Evolutionary conservation across 768 basidiomycete genomes (phyloP).

Genomic region (Tricholoma furcatifolium): DNA sequence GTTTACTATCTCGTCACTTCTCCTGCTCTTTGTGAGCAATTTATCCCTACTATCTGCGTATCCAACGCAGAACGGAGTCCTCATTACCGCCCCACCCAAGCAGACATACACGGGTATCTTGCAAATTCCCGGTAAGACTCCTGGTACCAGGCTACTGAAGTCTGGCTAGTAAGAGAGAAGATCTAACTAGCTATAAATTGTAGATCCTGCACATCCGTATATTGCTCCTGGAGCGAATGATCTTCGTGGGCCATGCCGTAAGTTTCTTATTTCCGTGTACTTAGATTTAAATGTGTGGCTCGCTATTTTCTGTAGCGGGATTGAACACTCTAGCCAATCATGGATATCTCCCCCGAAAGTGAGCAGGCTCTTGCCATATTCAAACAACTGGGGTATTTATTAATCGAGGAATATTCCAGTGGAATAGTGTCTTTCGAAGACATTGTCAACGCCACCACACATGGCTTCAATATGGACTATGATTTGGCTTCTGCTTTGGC

Average conservation of each 20-base stretch:
- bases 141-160: not conserved
- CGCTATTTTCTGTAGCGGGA: constrained; percentile 7
- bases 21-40: not conserved
- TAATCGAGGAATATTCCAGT: not conserved
- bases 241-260: constrained; percentile 16
- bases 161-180: too few relatives aligned
- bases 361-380: not conserved
- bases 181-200: not conserved
- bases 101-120: constrained; percentile 5
- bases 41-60: constrained; percentile 3
- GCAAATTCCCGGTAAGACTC: constrained; percentile 11
- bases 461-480: constrained; percentile 16
- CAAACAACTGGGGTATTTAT: not conserved
- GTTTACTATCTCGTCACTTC: too few relatives aligned
- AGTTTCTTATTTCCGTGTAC: not conserved
- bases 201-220: constrained; percentile 12
- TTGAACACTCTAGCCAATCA: constrained; percentile 17
- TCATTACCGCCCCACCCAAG: constrained; percentile 10
- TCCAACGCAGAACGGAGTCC: constrained; percentile 8
- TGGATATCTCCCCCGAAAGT: constrained; percentile 18
- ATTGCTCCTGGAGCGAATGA: constrained; percentile 5
- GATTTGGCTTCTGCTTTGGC: constrained; percentile 12
- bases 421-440: constrained; percentile 15
- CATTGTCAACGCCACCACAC: constrained; percentile 10
- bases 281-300: too few relatives aligned